These are phyloP conservation scores for Scutellaria minor DNA, from an alignment of 257 asterid genomes.

Conservation along the genomic window DNA sequence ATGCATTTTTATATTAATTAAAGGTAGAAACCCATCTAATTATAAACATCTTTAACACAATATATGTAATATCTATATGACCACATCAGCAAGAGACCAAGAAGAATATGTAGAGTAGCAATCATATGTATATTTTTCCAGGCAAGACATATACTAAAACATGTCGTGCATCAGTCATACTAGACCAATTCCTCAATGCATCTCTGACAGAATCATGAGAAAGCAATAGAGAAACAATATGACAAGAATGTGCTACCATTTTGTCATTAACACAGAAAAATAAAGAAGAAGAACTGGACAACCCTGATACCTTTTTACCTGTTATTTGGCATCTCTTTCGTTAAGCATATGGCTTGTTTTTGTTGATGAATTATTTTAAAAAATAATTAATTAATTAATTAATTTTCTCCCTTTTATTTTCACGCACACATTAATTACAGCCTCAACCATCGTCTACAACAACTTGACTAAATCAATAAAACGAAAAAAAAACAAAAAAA, in stretches of 20 bases:
- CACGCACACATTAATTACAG: conserved; percentile 28
- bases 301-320: conserved; percentile 24
- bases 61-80: too few species aligned
- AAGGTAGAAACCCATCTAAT: too few species aligned
- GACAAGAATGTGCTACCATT: conserved; percentile 30
- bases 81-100: too few species aligned
- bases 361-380: background rate
- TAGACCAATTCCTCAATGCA: conserved; percentile 25
- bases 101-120: background rate
- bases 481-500: background rate
- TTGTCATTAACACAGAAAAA: too few species aligned
- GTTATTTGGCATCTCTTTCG: conserved; percentile 31
- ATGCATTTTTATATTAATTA: too few species aligned
- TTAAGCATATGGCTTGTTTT: conserved; percentile 28
- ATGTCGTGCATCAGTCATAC: conserved; percentile 6
- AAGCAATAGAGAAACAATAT: conserved; percentile 25
- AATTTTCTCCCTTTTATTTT: conserved; percentile 12
- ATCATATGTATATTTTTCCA: background rate
- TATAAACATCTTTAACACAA: too few species aligned
- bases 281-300: conserved; percentile 20
- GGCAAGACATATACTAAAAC: background rate
- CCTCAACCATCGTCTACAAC: conserved; percentile 19
- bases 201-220: conserved; percentile 39
- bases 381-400: background rate
- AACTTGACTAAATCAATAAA: conserved; percentile 25